Evolutionary conservation across 371 early-diverging fungal species (phyloP).

Genomic region (Mortierella sp.): DNA sequence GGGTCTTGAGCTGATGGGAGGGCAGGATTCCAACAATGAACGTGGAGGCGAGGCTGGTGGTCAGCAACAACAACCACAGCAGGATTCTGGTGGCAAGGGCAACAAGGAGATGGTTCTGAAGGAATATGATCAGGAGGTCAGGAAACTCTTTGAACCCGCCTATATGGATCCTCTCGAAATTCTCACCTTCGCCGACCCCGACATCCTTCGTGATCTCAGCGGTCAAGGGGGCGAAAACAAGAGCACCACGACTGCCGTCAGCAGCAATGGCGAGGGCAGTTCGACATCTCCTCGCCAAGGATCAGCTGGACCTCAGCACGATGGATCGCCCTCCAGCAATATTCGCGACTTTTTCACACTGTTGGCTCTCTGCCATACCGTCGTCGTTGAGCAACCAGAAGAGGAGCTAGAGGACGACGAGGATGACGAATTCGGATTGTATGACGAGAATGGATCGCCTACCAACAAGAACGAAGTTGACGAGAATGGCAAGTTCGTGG

Average conservation of each 20-base stretch:
- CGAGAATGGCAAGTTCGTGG: constrained; percentile 8
- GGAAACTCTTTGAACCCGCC: constrained; percentile 74
- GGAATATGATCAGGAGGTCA: constrained; percentile 71
- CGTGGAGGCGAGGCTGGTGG: constrained; percentile 13
- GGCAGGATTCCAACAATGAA: constrained; percentile 32
- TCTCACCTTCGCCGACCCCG: constrained; percentile 89
- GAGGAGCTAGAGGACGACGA: constrained; percentile 66
- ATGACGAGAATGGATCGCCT: constrained; percentile 36
- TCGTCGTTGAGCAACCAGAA: constrained; percentile 81
- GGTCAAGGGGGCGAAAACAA: constrained; percentile 20
- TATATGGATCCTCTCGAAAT: constrained; percentile 77
- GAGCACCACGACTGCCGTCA: constrained; percentile 22
- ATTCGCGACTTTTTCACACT: constrained; percentile 87
- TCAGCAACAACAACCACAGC: constrained; percentile 16
- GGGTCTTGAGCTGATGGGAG: constrained; percentile 63
- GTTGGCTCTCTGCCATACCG: constrained; percentile 95
- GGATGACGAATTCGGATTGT: constrained; percentile 60
- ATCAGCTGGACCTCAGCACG: constrained; percentile 43
- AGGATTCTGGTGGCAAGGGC: constrained; percentile 1
- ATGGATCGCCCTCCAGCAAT: constrained; percentile 48
- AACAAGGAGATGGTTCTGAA: constrained; percentile 68
- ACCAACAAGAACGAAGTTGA: constrained; percentile 12
- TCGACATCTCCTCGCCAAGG: constrained; percentile 19
- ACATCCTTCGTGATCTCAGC: constrained; percentile 66
- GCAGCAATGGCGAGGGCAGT: constrained; percentile 35